Evolutionary conservation across 78 protist species (phyloP), one percentile per base, ranked within the genome.

Genomic region (Dictyostelium intermedium): DNA sequence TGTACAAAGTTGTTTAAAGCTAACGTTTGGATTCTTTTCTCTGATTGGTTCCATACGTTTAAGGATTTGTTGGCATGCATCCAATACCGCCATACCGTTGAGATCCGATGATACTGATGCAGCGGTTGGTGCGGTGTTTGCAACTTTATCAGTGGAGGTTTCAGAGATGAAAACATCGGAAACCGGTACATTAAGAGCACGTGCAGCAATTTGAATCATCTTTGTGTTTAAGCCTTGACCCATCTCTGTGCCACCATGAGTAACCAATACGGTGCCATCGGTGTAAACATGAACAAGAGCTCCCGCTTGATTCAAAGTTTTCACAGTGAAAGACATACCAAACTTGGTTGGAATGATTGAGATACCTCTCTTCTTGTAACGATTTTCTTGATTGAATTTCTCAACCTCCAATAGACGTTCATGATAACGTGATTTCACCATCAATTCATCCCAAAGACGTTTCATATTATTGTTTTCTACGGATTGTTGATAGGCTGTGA

Each of bases 171-270:
- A 91, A 23, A 98, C 96, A 14, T 18, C 34, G 5, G 34, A 43
- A 18, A 97, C 77, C 30, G 96, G 96, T 43, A 97, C 69, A 77
- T 97, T 98, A 0, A 98, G 63, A 56, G 77, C 98, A 27, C 32
- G 8, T 47, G 99, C 98, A 10, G 96, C 97, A 37, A 98, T 96
- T 60, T 95, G 96, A n/a, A 39, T 13, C 83, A 98, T 95, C 95
- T 98, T 98, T 37, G 98, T 98, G 85, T 98, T 96, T 27, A 98
- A 87, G 37, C 99, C 99, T 77, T 99, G 99, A 23, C 99, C 99
- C 98, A 99, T 98, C 45, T 99, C 99, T 16, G 95, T 74, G n/a
- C 99, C 99, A 37, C 99, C 99, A 97, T 98, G 99, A 32, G 97
- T 81, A 10, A 99, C 97, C 18, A 97, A 60, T 9, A 99, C 98